These are phyloP conservation scores for Dichotomopilus funicola DNA, from an alignment of 2,329 filamentous ascomycete species.

Conservation along the genomic window DNA sequence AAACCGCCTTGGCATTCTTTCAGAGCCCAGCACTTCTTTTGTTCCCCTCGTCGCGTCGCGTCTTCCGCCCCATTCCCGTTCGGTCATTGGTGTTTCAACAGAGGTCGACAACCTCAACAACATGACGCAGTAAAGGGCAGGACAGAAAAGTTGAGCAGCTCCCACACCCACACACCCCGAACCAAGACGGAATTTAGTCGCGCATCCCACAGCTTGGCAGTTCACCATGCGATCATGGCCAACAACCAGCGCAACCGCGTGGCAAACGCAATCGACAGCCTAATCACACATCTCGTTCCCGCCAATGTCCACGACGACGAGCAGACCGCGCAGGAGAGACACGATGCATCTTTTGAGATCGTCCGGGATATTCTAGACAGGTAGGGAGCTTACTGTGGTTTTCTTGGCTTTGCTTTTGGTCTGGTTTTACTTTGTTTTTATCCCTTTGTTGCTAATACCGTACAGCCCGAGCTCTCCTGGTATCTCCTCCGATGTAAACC, in stretches of 20 bases:
- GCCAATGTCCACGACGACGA: conserved; percentile 59
- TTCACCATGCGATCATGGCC: conserved; percentile 39
- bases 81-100: neutral
- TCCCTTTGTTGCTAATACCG: neutral
- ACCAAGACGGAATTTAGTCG: too few species aligned
- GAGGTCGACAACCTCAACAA: neutral
- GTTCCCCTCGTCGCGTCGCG: conserved; percentile 12
- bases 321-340: conserved; percentile 59
- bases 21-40: neutral
- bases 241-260: conserved; percentile 58
- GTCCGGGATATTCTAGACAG: conserved; percentile 46
- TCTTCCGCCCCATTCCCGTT: neutral
- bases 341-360: conserved; percentile 53
- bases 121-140: neutral
- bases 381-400: conserved; percentile 30
- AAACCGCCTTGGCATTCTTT: neutral
- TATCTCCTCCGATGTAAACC: conserved; percentile 69
- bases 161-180: too few species aligned
- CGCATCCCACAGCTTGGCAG: too few species aligned
- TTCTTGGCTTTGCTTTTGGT: neutral
- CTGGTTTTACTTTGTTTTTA: neutral
- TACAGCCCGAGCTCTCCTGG: conserved; percentile 44
- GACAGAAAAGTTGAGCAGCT: too few species aligned
- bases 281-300: conserved; percentile 69
- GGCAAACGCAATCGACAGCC: conserved; percentile 69